Conservation (phyloP, 208 protist genomes). For the Angomonas ambiguus region DNA sequence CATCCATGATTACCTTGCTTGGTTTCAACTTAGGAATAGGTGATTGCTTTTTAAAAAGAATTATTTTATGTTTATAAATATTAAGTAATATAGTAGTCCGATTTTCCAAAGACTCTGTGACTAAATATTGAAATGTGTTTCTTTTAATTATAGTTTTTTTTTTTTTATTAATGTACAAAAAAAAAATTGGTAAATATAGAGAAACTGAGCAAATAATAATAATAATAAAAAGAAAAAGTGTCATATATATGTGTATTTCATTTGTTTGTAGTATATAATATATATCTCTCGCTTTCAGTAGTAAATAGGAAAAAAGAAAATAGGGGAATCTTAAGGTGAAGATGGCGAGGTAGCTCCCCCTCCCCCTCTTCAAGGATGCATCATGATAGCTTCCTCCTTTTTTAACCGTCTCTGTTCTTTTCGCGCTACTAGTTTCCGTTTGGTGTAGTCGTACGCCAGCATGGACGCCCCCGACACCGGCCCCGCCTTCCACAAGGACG, state of each 20-base stretch:
- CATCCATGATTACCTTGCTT: too few species aligned
- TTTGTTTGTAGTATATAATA: background rate
- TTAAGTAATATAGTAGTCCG: too few species aligned
- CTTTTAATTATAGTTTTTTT: slow-evolving; percentile 1
- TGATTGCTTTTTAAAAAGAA: background rate
- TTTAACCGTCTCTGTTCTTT: background rate
- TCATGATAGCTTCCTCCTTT: background rate
- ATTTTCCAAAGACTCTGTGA: too few species aligned
- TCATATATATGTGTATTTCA: background rate
- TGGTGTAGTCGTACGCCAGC: slow-evolving; percentile 65
- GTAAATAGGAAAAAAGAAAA: background rate
- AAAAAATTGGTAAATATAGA: too few species aligned
- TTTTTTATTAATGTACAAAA: too few species aligned
- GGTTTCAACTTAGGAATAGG: background rate
- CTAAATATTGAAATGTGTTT: too few species aligned
- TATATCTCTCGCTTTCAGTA: background rate
- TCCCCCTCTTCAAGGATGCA: background rate
- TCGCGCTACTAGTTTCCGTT: slow-evolving; percentile 3
- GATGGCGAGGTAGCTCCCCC: background rate
- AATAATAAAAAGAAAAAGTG: background rate
- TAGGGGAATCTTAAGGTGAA: background rate
- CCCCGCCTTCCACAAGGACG: slow-evolving; percentile 67
- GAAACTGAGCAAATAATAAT: slow-evolving; percentile 1
- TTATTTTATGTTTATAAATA: background rate
- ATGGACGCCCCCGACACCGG: slow-evolving; percentile 74